Percentiles rank a stretch among this genome's conserved stretches.
phyloP scores from a whole-genome alignment of 2,329 filamentous ascomycete species.

The Truncatella angustata region DNA sequence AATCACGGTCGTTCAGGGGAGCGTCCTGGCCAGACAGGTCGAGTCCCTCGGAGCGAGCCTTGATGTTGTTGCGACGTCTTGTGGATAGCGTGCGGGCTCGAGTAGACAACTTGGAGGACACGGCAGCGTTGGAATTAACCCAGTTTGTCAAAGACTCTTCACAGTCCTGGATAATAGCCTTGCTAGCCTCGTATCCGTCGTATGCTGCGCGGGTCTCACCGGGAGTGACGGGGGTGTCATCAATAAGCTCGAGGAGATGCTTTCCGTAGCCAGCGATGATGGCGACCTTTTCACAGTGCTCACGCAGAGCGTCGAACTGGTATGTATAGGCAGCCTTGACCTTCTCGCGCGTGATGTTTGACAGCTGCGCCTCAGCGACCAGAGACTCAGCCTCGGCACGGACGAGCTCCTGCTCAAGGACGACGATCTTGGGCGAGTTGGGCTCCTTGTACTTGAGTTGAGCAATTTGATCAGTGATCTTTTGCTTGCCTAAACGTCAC shows the following conservation, averaged over 20 bases:
- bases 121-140: slow-evolving; percentile 86
- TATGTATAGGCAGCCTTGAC: slow-evolving; percentile 97
- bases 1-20: slow-evolving; percentile 74
- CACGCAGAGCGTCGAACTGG: slow-evolving; percentile 94
- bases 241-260: slow-evolving; percentile 93
- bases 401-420: slow-evolving; percentile 97
- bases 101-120: slow-evolving; percentile 82
- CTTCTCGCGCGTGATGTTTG: slow-evolving; percentile 99
- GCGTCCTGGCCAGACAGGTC: slow-evolving; percentile 83
- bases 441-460: slow-evolving; percentile 99
- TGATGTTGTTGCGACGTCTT: slow-evolving; percentile 72
- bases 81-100: slow-evolving; percentile 86
- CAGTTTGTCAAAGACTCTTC: slow-evolving; percentile 97
- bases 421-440: slow-evolving; percentile 94
- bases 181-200: slow-evolving; percentile 97
- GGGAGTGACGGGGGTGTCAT: slow-evolving; percentile 94
- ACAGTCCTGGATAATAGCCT: slow-evolving; percentile 98
- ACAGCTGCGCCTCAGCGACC: slow-evolving; percentile 95
- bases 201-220: slow-evolving; percentile 95
- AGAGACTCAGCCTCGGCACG: slow-evolving; percentile 98
- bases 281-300: slow-evolving; percentile 97
- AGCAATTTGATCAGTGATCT: slow-evolving; percentile 97
- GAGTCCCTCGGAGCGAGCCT: slow-evolving; percentile 65
- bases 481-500: slow-evolving; percentile 96
- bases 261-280: slow-evolving; percentile 98